These are phyloP conservation scores for Cyclotella cryptica DNA, from an alignment of 108 stramenopile species.

Conservation along the genomic window DNA sequence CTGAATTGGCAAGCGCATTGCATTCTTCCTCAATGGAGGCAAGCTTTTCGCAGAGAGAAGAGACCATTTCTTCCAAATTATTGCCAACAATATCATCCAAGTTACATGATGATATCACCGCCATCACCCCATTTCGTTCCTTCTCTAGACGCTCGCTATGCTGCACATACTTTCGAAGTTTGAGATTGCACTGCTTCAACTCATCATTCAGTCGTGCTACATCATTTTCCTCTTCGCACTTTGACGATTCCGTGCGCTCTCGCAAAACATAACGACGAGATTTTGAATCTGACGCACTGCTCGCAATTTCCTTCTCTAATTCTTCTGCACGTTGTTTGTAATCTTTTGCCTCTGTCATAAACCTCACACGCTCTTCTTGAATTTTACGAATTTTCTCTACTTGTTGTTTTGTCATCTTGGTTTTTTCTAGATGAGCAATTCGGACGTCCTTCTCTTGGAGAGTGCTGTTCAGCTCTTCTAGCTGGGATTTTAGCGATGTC, in stretches of 20 bases:
- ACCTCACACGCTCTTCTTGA: conserved; percentile 59
- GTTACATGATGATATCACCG: conserved; percentile 48
- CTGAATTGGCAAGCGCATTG: conserved; percentile 54
- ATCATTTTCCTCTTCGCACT: conserved; percentile 46
- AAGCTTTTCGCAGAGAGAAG: conserved; percentile 68
- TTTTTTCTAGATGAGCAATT: conserved; percentile 82
- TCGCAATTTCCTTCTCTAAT: conserved; percentile 42
- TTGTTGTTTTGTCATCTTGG: conserved; percentile 79
- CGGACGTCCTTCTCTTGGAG: conserved; percentile 70
- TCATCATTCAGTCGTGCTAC: conserved; percentile 63
- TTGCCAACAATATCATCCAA: conserved; percentile 59
- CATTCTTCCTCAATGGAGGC: conserved; percentile 71
- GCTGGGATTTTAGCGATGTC: conserved; percentile 27
- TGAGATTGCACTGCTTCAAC: conserved; percentile 78
- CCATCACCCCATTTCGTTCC: conserved; percentile 70
- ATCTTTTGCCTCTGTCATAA: conserved; percentile 61
- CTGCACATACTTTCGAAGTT: conserved; percentile 80
- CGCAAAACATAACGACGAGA: conserved; percentile 31
- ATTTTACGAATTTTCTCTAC: conserved; percentile 74
- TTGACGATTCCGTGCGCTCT: conserved; percentile 32
- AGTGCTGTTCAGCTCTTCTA: conserved; percentile 55
- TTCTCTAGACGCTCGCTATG: conserved; percentile 79
- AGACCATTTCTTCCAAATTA: conserved; percentile 65
- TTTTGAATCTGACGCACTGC: conserved; percentile 5
- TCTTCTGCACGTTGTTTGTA: conserved; percentile 59